Conservation (phyloP, 495 filamentous ascomycete species). For the Penicillium manginii region DNA sequence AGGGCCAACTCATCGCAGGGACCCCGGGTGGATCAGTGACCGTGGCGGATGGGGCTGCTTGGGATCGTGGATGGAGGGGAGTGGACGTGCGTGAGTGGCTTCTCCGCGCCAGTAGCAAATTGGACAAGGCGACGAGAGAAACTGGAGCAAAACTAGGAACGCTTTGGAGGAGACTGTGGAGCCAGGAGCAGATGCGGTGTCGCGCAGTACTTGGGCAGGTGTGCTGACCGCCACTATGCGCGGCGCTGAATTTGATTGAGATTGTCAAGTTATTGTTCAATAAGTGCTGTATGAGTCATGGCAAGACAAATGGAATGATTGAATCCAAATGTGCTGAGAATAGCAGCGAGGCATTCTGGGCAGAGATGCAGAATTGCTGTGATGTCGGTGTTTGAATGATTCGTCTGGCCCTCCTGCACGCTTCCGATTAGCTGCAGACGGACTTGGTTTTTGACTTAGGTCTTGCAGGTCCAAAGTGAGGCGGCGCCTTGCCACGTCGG, state of each 20-base stretch:
- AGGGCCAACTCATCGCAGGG: conserved; percentile 48
- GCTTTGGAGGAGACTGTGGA: conserved; percentile 4
- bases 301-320: not conserved
- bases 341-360: conserved; percentile 5
- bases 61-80: conserved; percentile 14
- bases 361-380: conserved; percentile 6
- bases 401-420: conserved; percentile 6
- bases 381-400: not conserved
- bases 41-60: conserved; percentile 4
- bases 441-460: not conserved
- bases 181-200: not conserved
- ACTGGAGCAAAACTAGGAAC: not conserved
- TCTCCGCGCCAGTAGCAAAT: conserved; percentile 3
- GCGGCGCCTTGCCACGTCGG: conserved; percentile 16
- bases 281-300: conserved; percentile 4
- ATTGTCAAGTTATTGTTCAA: conserved; percentile 1
- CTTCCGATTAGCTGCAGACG: conserved; percentile 16
- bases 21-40: conserved; percentile 18
- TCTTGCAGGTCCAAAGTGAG: conserved; percentile 14
- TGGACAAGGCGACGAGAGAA: not conserved
- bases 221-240: conserved; percentile 29
- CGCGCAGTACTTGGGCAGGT: conserved; percentile 4
- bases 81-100: conserved; percentile 9
- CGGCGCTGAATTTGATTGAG: not conserved
- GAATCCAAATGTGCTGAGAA: not conserved